Base-by-base conservation (phyloP, 495 filamentous ascomycete species). In the Schizothecium vesticola region DNA sequence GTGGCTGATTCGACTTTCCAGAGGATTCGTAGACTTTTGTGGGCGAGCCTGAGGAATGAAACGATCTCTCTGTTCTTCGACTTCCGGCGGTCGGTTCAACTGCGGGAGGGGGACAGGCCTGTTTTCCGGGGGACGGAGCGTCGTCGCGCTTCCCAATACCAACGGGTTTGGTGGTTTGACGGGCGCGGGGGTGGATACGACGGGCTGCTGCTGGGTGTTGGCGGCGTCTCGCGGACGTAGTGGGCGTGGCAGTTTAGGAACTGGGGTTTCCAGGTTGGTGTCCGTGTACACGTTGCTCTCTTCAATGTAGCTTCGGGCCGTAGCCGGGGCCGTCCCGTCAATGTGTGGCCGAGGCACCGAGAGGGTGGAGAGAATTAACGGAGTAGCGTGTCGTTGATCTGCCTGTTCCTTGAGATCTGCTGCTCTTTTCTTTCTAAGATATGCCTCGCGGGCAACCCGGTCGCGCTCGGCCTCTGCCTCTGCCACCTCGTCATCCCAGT, bases 251-350 rank as follows among this genome's bases (percentile, higher is more conserved):
- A 51, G 33, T 51, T 6, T 51, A 25, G 59, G 24, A 43, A 16
- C 60, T 61, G 16, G 77, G 19, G 78, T 77, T 23, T 64, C 65
- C 19, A 84, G 23, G 1, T 57, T 61, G 22, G 79, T 76, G 9
- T 73, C 67, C 1, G 65, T 25, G 60, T 75, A 84, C 3, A 84
- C 56, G 24, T 64, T 63, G 59, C 70, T 72, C 63, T 84, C 82
- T 26, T 76, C 70, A 9, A 66, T 67, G 65, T 76, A 84, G 43
- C 78, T 80, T 56, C 75, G 80, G 7, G 51, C 67, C 4, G 70
- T 61, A 61, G n/a, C 31, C 31, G 31, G 31, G n/a, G 43, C 19
- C 6, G 43, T n/a, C 16, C 19, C 43, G 19, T 59, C 16, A 36
- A 55, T 23, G 61, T 24, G 19, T 33, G 36, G 19, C 36, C 62